Percentiles rank a stretch among this genome's conserved stretches.
Evolutionary conservation across 208 protist species (phyloP).

Genomic region (Angomonas deanei): DNA sequence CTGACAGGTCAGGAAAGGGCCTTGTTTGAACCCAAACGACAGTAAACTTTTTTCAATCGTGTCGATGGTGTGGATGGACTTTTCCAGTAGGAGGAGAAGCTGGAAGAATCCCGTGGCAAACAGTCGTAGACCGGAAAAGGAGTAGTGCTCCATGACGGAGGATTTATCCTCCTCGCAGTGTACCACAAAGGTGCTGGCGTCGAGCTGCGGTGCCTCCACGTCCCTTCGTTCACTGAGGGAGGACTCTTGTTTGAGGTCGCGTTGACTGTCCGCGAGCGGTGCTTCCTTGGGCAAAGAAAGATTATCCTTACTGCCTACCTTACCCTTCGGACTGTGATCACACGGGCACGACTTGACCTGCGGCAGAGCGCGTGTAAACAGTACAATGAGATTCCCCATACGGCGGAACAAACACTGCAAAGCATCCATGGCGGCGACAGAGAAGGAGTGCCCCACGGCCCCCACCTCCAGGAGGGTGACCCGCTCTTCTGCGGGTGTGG

Average conservation of each 20-base stretch:
- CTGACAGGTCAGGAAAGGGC: conserved; percentile 5
- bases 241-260: no score
- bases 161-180: no score
- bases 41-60: not conserved
- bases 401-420: not conserved
- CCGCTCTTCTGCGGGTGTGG: not conserved
- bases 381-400: not conserved
- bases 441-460: not conserved
- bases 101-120: conserved; percentile 11
- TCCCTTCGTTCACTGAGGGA: no score
- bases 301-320: not conserved
- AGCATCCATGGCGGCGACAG: not conserved
- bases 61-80: not conserved
- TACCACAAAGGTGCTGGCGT: no score
- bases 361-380: not conserved
- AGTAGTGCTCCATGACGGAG: not conserved
- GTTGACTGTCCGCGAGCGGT: not conserved
- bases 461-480: not conserved
- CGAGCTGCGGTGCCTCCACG: no score
- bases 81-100: conserved; percentile 10
- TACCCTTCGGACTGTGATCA: not conserved
- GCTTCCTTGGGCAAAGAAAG: not conserved
- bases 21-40: not conserved
- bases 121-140: conserved; percentile 8
- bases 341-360: not conserved